Conservation (phyloP, 2,329 filamentous ascomycete species). For the Apiospora hydei region DNA sequence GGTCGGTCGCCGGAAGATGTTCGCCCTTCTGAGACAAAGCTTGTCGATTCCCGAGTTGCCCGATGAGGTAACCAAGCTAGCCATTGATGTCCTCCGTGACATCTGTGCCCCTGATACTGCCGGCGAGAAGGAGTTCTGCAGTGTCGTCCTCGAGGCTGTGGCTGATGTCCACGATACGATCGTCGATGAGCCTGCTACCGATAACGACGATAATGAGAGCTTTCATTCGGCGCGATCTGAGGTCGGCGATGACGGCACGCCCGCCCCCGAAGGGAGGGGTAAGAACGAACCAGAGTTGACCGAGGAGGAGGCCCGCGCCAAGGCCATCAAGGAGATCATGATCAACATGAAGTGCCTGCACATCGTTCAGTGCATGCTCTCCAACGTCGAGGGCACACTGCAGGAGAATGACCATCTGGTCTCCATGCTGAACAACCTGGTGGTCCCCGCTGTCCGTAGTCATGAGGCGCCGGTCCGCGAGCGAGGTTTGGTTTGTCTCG, state of each 20-base stretch:
- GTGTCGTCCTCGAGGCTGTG: conserved; percentile 88
- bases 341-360: conserved; percentile 98
- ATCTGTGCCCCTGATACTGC: conserved; percentile 79
- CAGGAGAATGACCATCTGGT: conserved; percentile 92
- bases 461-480: conserved; percentile 94
- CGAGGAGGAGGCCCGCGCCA: conserved; percentile 73
- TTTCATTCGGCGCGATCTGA: conserved; percentile 95
- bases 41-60: conserved; percentile 87
- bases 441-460: conserved; percentile 92
- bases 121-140: conserved; percentile 84
- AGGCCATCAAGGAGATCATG: conserved; percentile 88
- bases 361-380: conserved; percentile 96
- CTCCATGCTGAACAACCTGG: conserved; percentile 96
- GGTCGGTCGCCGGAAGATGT: conserved; percentile 95
- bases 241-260: conserved; percentile 71
- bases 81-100: conserved; percentile 79
- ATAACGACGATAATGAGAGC: conserved; percentile 71
- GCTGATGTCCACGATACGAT: conserved; percentile 97
- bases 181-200: conserved; percentile 67
- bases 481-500: conserved; percentile 86
- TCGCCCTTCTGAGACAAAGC: conserved; percentile 83
- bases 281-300: conserved; percentile 53
- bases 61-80: conserved; percentile 90
- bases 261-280: conserved; percentile 55
- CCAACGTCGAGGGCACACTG: conserved; percentile 87